Conservation (phyloP, 1,139 yeast genomes). For the Debaryomyces nepalensis region DNA sequence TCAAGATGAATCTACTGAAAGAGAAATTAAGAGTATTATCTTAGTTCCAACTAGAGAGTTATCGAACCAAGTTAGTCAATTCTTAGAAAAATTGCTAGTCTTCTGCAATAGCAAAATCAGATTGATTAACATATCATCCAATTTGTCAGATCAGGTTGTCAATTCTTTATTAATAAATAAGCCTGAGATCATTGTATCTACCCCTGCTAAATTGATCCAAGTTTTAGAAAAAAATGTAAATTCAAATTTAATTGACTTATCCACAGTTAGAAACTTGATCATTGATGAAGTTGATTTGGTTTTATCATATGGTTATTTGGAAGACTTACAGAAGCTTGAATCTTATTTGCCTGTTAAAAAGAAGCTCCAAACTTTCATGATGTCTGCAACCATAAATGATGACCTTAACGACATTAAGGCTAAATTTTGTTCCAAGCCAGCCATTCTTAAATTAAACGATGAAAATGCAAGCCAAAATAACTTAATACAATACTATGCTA, state of each 20-base stretch:
- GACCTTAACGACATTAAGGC: slow-evolving; percentile 79
- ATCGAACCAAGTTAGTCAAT: slow-evolving; percentile 78
- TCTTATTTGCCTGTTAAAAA: slow-evolving; percentile 69
- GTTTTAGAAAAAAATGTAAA: slow-evolving; percentile 56
- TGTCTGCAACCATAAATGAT: slow-evolving; percentile 95
- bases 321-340: slow-evolving; percentile 73
- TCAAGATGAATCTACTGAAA: slow-evolving; percentile 29
- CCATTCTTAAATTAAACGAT: slow-evolving; percentile 76
- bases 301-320: slow-evolving; percentile 87
- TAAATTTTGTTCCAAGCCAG: slow-evolving; percentile 84
- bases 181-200: slow-evolving; percentile 84
- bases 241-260: slow-evolving; percentile 47
- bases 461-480: slow-evolving; percentile 61
- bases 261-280: slow-evolving; percentile 68
- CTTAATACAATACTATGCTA: slow-evolving; percentile 83
- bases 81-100: slow-evolving; percentile 67
- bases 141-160: slow-evolving; percentile 73
- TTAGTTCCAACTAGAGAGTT: slow-evolving; percentile 87
- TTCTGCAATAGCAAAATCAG: slow-evolving; percentile 73
- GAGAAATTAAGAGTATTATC: slow-evolving; percentile 57
- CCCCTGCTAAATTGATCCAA: slow-evolving; percentile 79
- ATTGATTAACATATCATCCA: slow-evolving; percentile 74
- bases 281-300: slow-evolving; percentile 97
- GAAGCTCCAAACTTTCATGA: slow-evolving; percentile 83
- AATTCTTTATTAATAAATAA: slow-evolving; percentile 68